Conservation (phyloP, 768 basidiomycete genomes). For the Russula emetica region DNA sequence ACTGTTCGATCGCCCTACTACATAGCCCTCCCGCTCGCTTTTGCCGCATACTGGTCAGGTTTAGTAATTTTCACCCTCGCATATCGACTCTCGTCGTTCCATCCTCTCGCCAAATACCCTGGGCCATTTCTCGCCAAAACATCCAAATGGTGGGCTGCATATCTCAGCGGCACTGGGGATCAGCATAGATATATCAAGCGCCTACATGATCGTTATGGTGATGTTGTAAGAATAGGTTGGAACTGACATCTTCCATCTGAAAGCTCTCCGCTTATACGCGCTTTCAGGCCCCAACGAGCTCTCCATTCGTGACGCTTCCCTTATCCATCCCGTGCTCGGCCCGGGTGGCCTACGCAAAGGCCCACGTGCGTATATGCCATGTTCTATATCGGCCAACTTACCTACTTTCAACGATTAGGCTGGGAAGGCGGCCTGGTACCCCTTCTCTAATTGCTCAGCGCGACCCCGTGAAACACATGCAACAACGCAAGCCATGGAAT, state of each 20-base stretch:
- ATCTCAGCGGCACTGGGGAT: slow-evolving; percentile 38
- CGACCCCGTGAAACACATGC: slow-evolving; percentile 39
- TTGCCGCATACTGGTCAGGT: neutral
- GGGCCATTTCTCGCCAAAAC: slow-evolving; percentile 45
- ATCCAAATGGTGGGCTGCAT: slow-evolving; percentile 40
- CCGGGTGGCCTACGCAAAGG: slow-evolving; percentile 26
- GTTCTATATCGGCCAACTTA: too few species aligned
- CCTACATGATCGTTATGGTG: slow-evolving; percentile 37
- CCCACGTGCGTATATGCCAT: slow-evolving; percentile 12
- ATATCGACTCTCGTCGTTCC: slow-evolving; percentile 51
- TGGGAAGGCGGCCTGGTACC: slow-evolving; percentile 16
- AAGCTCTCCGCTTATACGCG: neutral
- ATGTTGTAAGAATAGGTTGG: slow-evolving; percentile 39
- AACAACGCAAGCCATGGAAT: slow-evolving; percentile 43
- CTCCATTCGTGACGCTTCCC: slow-evolving; percentile 14
- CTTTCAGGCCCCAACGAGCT: slow-evolving; percentile 17
- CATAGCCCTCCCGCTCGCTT: slow-evolving; percentile 8
- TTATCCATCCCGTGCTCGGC: slow-evolving; percentile 10
- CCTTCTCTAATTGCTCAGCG: slow-evolving; percentile 34
- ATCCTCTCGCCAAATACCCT: slow-evolving; percentile 49
- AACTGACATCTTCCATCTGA: neutral
- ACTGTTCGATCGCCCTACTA: neutral
- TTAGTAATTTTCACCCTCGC: slow-evolving; percentile 23
- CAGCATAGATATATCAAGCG: slow-evolving; percentile 32
- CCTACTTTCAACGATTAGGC: neutral